These are phyloP conservation scores for Vitellaria paradoxa DNA, from an alignment of 179 eudicot species.

Conservation along the genomic window DNA sequence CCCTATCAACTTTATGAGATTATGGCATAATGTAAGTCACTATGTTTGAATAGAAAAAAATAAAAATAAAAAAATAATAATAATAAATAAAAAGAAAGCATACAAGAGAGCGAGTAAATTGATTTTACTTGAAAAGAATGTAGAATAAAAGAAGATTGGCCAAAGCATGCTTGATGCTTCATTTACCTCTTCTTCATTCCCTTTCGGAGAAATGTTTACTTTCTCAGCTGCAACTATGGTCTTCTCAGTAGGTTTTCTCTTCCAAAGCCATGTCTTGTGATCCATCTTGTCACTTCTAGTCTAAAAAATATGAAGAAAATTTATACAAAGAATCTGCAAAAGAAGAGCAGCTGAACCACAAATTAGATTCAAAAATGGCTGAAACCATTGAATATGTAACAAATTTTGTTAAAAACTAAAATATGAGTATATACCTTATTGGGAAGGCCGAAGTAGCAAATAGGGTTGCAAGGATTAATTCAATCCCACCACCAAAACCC, in stretches of 20 bases:
- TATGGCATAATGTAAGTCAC: background rate
- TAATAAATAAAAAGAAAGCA: background rate
- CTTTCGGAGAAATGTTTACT: conserved; percentile 25
- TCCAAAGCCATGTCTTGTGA: conserved; percentile 78
- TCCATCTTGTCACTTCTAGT: conserved; percentile 40
- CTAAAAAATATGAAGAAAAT: background rate
- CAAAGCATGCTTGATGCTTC: background rate
- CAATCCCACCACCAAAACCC: background rate
- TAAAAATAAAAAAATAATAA: too few relatives aligned
- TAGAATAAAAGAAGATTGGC: background rate
- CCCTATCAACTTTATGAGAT: background rate
- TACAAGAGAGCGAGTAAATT: background rate
- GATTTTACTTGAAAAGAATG: background rate
- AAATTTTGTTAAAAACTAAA: background rate
- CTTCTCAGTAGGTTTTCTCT: conserved; percentile 68
- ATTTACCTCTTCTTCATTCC: conserved; percentile 49
- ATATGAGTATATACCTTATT: background rate
- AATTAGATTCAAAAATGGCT: background rate
- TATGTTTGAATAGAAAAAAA: background rate
- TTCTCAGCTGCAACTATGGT: conserved; percentile 39
- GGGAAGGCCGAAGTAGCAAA: background rate
- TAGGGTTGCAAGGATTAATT: background rate
- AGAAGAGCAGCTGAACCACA: conserved; percentile 5
- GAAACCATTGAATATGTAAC: background rate
- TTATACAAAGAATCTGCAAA: conserved; percentile 8